phyloP scores from a whole-genome alignment of 2,329 filamentous ascomycete species.

The Thermoascus crustaceus region DNA sequence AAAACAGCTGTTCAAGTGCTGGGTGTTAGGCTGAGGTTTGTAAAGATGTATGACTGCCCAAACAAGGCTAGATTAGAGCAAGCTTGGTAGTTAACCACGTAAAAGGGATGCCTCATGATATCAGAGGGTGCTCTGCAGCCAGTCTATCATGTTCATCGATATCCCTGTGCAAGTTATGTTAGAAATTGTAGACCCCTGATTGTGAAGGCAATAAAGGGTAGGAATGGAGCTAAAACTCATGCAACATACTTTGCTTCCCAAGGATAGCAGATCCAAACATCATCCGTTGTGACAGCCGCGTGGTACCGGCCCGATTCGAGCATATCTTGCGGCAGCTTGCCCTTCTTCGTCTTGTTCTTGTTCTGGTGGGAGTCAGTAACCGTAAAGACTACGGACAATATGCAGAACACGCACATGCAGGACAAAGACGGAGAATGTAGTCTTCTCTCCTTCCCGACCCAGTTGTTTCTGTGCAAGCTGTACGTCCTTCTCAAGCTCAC shows the following conservation, averaged over 20 bases:
- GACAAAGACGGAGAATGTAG: conserved; percentile 89
- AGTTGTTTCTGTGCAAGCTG: conserved; percentile 67
- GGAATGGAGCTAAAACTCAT: background rate
- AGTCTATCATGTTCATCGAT: conserved; percentile 84
- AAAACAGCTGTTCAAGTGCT: too few species aligned
- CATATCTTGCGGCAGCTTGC: conserved; percentile 69
- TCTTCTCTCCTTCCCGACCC: conserved; percentile 62
- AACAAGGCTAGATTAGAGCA: too few species aligned
- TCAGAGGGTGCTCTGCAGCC: conserved; percentile 43
- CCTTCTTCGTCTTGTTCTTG: conserved; percentile 97
- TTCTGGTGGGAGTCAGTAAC: conserved; percentile 45
- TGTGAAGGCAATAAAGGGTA: too few species aligned
- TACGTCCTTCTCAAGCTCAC: conserved; percentile 91
- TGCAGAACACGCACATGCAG: conserved; percentile 69
- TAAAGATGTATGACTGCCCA: too few species aligned
- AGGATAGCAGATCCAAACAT: conserved; percentile 98
- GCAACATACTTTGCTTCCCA: conserved; percentile 73
- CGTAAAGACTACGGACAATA: background rate
- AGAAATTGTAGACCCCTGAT: too few species aligned
- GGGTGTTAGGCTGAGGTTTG: too few species aligned
- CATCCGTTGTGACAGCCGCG: conserved; percentile 79
- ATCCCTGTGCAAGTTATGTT: conserved; percentile 44
- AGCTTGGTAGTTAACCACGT: too few species aligned
- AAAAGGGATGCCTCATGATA: too few species aligned
- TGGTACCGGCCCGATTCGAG: conserved; percentile 64